Evolutionary conservation across 2,329 filamentous ascomycete species (phyloP).

Genomic region (Ceratocystis huliohia): DNA sequence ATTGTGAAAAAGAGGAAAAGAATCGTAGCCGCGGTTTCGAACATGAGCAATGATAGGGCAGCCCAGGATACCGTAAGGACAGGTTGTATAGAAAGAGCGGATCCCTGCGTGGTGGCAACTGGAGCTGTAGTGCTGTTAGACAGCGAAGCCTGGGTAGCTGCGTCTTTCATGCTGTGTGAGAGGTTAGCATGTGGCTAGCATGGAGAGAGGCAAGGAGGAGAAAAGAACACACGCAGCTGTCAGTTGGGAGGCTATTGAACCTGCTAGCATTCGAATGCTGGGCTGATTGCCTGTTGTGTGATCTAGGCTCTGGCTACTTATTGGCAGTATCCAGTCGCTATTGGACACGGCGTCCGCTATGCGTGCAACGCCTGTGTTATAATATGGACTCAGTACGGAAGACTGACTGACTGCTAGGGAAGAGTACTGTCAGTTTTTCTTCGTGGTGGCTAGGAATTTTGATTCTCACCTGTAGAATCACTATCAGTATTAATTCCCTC

Average conservation of each 20-base stretch:
- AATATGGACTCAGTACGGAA: background rate
- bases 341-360: slow-evolving; percentile 14
- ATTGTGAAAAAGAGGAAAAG: slow-evolving; percentile 25
- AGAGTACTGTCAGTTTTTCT: background rate
- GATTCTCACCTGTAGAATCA: background rate
- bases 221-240: slow-evolving; percentile 24
- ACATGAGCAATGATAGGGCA: slow-evolving; percentile 24
- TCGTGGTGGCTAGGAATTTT: background rate
- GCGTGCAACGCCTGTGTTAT: background rate
- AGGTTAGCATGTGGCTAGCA: background rate
- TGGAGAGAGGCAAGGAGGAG: background rate
- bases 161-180: slow-evolving; percentile 14
- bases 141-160: background rate
- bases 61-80: slow-evolving; percentile 25
- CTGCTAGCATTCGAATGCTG: slow-evolving; percentile 19
- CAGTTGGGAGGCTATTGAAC: slow-evolving; percentile 25
- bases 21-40: slow-evolving; percentile 22
- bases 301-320: background rate
- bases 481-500: slow-evolving; percentile 18
- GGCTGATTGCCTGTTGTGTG: background rate
- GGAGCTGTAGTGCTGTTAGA: slow-evolving; percentile 9
- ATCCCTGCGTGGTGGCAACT: slow-evolving; percentile 21
- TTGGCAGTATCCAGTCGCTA: background rate
- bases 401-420: background rate
- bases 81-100: slow-evolving; percentile 20